These are phyloP conservation scores for Mycena metata DNA, from an alignment of 768 basidiomycete genomes.

Conservation along the genomic window DNA sequence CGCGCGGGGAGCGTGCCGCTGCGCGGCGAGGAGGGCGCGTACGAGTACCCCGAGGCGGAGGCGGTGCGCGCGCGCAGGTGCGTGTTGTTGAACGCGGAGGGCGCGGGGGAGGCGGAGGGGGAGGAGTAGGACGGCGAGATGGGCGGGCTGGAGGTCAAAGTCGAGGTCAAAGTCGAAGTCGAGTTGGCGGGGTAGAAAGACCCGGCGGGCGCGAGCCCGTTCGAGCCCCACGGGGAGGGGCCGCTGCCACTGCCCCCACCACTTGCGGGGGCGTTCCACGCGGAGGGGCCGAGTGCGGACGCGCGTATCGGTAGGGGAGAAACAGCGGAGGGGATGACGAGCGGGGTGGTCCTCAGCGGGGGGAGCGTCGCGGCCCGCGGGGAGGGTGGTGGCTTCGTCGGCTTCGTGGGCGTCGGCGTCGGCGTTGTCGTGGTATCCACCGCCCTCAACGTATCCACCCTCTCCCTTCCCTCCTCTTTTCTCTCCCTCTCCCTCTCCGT, in stretches of 20 bases:
- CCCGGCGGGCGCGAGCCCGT: constrained; percentile 16
- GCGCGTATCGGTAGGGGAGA: too few relatives aligned
- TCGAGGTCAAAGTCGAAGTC: too few relatives aligned
- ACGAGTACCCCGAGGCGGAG: constrained; percentile 23
- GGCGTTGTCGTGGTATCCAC: not conserved
- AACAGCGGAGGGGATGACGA: not conserved
- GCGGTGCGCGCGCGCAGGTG: constrained; percentile 29
- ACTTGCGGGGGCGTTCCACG: not conserved
- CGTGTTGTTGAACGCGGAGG: not conserved
- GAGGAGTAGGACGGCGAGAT: too few relatives aligned
- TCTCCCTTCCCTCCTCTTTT: constrained; percentile 4
- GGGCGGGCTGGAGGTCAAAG: too few relatives aligned
- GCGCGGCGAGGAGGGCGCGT: not conserved
- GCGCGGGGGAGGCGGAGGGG: not conserved
- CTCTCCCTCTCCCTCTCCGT: not conserved
- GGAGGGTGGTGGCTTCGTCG: not conserved
- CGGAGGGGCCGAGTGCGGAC: not conserved
- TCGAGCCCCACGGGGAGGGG: constrained; percentile 19
- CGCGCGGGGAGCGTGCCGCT: constrained; percentile 25
- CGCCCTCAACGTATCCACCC: constrained; percentile 32
- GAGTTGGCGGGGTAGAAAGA: too few relatives aligned
- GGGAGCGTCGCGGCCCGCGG: constrained; percentile 28
- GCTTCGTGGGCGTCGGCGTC: not conserved
- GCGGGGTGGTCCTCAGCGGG: constrained; percentile 17
- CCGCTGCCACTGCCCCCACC: too few relatives aligned